Evolutionary conservation across 805 yeast species (phyloP), one percentile per base, ranked within the genome.

Genomic region (Candida corydali): DNA sequence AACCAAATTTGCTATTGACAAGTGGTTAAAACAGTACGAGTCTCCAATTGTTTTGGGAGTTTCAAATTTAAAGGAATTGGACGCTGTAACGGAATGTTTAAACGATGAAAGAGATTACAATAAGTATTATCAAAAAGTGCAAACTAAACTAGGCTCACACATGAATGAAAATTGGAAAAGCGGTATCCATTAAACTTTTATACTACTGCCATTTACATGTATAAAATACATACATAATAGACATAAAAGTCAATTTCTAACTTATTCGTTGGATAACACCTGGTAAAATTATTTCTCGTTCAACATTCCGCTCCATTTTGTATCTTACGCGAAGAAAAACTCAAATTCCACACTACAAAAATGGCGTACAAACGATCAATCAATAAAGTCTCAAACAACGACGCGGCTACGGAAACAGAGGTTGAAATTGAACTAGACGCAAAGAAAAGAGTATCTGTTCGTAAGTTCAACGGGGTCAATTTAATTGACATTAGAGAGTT

Each of bases 401-500:
- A 14, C 10, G 24, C 17, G 6, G 17, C 40, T 10, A 11, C 33
- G 16, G 27, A 12, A 3, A 29, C 29, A 14, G 55, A 52, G 17
- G 34, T 35, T 6, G 49, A 43, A n/a, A 49, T 59, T 32, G 60
- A 56, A 29, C 52, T 66, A 32, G 70, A 61, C 45, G 43, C 37
- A 29, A 63, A 59, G 43, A 87, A 86, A 53, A 75, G 78, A 38
- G 82, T 86, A 22, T 76, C 86, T 0, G 87, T 91, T 12, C 71
- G 87, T 39, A 75, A 73, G 46, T 89, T 78, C 66, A 80, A 83
- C 38, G 79, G 80, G 35, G 63, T 65, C 38, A 75, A 74, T 23
- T 62, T 88, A 45, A 77, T 91, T 10, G 96, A 89, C 50, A 84
- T 89, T 36, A 73, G 98, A 40, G 96, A 89, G 55, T 87, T 69